A percentile compares a stretch with the other conserved stretches of the same genome.
Conservation (phyloP, 208 protist genomes). For the Acanthamoeba healyi region DNA sequence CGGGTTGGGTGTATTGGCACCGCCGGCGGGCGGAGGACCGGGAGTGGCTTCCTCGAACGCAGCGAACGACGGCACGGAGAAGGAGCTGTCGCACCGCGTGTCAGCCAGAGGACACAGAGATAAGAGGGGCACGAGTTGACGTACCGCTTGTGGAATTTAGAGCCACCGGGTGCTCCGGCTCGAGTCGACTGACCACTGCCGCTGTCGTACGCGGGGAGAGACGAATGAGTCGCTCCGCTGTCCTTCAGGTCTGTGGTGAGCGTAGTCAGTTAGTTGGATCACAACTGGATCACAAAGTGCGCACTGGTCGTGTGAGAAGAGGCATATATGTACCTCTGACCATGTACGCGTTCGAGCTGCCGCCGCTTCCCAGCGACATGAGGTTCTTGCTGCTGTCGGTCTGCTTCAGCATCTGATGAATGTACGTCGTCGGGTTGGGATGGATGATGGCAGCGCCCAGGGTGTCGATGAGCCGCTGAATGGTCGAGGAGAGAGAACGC, state of each 20-base stretch:
- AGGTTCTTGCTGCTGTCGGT: constrained; percentile 13
- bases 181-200: neutral
- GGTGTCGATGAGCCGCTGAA: constrained; percentile 73
- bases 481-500: too few species aligned
- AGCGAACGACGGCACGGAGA: neutral
- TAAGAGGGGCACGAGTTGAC: neutral
- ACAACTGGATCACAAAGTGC: too few species aligned
- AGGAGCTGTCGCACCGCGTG: too few species aligned
- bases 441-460: constrained; percentile 77
- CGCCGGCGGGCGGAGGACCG: neutral
- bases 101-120: too few species aligned
- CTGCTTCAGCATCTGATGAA: constrained; percentile 24
- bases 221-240: neutral
- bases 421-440: constrained; percentile 52
- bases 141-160: constrained; percentile 1
- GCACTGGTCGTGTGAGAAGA: neutral
- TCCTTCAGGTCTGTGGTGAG: neutral
- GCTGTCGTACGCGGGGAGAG: constrained; percentile 18
- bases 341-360: neutral
- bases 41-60: constrained; percentile 2
- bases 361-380: neutral
- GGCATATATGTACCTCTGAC: neutral
- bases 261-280: too few species aligned
- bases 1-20: too few species aligned
- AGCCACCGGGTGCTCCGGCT: neutral